Conservation (phyloP, 306 rosid genomes). For the Notholithocarpus densiflorus region DNA sequence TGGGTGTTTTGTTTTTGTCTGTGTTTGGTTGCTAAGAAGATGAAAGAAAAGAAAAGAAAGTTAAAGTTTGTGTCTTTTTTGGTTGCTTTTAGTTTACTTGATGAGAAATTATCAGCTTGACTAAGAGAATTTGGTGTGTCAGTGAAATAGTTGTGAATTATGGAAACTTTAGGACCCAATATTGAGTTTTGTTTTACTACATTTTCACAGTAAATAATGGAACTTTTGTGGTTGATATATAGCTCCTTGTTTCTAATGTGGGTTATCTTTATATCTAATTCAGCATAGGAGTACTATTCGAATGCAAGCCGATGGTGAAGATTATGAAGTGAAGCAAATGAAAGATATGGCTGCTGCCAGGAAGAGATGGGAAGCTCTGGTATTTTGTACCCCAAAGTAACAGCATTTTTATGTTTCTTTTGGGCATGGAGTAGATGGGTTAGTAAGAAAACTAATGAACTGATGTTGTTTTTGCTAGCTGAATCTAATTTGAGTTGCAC, state of each 20-base stretch:
- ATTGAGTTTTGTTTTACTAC: not conserved
- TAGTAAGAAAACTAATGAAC: not conserved
- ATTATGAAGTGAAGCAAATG: conserved; percentile 82
- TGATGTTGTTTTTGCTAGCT: not conserved
- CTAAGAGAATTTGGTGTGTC: not conserved
- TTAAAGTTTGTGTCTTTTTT: not conserved
- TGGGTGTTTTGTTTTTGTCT: not conserved
- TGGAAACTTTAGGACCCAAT: not conserved
- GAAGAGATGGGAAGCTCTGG: conserved; percentile 97
- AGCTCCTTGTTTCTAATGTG: not conserved
- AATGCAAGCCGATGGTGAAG: conserved; percentile 56
- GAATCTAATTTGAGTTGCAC: conserved; percentile 9
- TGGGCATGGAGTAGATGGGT: not conserved
- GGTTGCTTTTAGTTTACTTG: not conserved
- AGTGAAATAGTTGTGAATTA: not conserved
- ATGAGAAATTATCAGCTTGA: not conserved
- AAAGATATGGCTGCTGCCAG: conserved; percentile 93
- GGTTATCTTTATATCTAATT: conserved; percentile 7
- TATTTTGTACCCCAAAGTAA: conserved; percentile 29
- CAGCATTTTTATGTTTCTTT: not conserved
- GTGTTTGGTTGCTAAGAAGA: not conserved
- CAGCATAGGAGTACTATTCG: conserved; percentile 42
- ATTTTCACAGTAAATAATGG: not conserved
- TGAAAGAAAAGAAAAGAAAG: not conserved
- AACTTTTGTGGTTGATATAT: not conserved